phyloP scores from a whole-genome alignment of 441 rosid genomes.

The Capsella rubella region DNA sequence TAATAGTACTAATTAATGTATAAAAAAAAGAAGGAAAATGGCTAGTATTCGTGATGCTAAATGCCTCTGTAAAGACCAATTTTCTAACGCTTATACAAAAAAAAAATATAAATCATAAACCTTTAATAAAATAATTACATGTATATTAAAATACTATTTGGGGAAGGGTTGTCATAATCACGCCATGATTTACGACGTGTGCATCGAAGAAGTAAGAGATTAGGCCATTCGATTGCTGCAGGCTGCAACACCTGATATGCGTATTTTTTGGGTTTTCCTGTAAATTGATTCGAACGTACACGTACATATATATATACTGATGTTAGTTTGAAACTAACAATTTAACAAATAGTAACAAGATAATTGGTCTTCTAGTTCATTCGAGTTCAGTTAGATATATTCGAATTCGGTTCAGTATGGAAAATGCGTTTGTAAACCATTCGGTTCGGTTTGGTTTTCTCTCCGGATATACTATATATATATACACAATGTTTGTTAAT shows the following conservation, averaged over 20 bases:
- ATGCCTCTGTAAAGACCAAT: background rate
- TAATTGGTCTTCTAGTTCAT: too few species aligned
- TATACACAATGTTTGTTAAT: too few species aligned
- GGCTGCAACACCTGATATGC: constrained; percentile 21
- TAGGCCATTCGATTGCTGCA: constrained; percentile 17
- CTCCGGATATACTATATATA: too few species aligned
- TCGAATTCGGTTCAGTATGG: too few species aligned
- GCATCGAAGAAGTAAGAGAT: background rate
- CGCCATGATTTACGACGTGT: background rate
- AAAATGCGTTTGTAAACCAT: too few species aligned
- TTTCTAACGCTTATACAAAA: background rate
- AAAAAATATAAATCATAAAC: background rate
- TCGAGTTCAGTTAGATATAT: too few species aligned
- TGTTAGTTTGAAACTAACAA: background rate
- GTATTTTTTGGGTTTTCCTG: background rate
- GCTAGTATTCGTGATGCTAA: background rate
- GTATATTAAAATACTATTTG: background rate
- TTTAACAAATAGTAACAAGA: too few species aligned
- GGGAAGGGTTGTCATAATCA: background rate
- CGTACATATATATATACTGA: background rate
- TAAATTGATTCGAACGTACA: background rate
- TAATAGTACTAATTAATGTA: too few species aligned
- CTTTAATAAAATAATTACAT: too few species aligned
- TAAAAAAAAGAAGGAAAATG: too few species aligned
- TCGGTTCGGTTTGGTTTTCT: too few species aligned